These are phyloP conservation scores for Iris macrosiphon DNA, from an alignment of 106 monocot species.

Conservation along the genomic window DNA sequence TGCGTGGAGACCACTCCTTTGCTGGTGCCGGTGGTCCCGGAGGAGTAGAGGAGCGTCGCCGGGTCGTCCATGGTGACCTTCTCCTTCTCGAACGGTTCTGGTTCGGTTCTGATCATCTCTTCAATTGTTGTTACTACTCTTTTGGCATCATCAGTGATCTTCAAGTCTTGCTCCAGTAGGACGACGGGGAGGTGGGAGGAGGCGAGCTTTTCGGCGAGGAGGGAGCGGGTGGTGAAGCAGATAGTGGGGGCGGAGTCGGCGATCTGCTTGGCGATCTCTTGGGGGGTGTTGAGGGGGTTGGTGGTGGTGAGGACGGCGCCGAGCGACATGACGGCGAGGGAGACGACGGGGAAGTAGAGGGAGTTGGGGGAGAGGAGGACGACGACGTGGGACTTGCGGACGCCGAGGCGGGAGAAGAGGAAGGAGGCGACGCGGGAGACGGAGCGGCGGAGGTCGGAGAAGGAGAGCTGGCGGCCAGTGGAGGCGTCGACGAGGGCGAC, in stretches of 20 bases:
- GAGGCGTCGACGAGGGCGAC: constrained; percentile 84
- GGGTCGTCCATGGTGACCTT: constrained; percentile 55
- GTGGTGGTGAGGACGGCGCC: constrained; percentile 88
- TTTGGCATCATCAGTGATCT: constrained; percentile 1
- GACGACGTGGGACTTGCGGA: constrained; percentile 58
- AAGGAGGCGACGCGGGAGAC: constrained; percentile 39
- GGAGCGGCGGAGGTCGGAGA: constrained; percentile 52
- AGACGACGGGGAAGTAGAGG: constrained; percentile 72
- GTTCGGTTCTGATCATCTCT: constrained; percentile 17
- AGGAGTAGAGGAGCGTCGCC: constrained; percentile 83
- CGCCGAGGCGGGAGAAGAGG: constrained; percentile 28
- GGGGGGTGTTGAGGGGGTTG: constrained; percentile 90
- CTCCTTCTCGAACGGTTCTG: not conserved
- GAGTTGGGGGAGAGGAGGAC: constrained; percentile 86
- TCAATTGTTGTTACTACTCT: constrained; percentile 34
- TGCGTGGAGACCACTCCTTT: constrained; percentile 89
- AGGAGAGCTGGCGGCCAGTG: constrained; percentile 60
- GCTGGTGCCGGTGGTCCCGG: constrained; percentile 83
- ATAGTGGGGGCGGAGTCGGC: constrained; percentile 47
- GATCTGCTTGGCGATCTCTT: constrained; percentile 69
- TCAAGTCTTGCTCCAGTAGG: constrained; percentile 32
- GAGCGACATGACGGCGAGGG: constrained; percentile 78
- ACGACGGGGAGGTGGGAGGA: constrained; percentile 29
- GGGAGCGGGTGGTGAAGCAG: constrained; percentile 49
- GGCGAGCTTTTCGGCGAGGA: constrained; percentile 52